Conservation (phyloP, 164 flowering plant species). For the Nelumbo lutea region DNA sequence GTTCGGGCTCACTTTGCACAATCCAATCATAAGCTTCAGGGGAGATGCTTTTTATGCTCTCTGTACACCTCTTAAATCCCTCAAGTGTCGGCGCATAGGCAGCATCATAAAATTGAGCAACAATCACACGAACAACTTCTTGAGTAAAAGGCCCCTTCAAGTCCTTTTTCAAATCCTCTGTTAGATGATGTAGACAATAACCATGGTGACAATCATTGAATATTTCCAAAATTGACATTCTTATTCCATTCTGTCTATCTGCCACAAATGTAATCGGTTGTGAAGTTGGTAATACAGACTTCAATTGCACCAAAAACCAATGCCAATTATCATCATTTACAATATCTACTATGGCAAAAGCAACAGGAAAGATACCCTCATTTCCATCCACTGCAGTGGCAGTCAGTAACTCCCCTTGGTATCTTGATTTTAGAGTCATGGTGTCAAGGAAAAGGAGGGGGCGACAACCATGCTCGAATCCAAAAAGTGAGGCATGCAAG, state of each 20-base stretch:
- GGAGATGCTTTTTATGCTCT: slow-evolving; percentile 56
- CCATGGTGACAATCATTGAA: slow-evolving; percentile 50
- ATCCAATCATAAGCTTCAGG: slow-evolving; percentile 70
- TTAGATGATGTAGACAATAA: slow-evolving; percentile 45
- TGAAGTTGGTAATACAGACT: slow-evolving; percentile 34
- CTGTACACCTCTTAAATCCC: slow-evolving; percentile 37
- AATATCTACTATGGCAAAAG: slow-evolving; percentile 62
- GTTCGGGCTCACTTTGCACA: slow-evolving; percentile 52
- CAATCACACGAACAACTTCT: slow-evolving; percentile 64
- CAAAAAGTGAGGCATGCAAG: slow-evolving; percentile 59
- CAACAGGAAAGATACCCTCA: slow-evolving; percentile 69
- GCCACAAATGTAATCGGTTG: slow-evolving; percentile 57
- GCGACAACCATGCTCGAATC: slow-evolving; percentile 65
- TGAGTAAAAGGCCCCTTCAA: slow-evolving; percentile 57
- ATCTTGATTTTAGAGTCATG: slow-evolving; percentile 49
- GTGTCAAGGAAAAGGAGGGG: slow-evolving; percentile 76
- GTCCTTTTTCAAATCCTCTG: slow-evolving; percentile 57
- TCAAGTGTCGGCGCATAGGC: slow-evolving; percentile 52
- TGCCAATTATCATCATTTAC: slow-evolving; percentile 67
- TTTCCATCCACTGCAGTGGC: slow-evolving; percentile 74
- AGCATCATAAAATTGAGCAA: slow-evolving; percentile 61
- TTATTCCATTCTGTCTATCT: slow-evolving; percentile 56
- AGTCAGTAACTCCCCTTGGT: slow-evolving; percentile 52
- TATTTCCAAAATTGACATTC: slow-evolving; percentile 40
- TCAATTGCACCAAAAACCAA: slow-evolving; percentile 65